phyloP scores from a whole-genome alignment of 2,329 filamentous ascomycete species.

The Penicillium polonicum region DNA sequence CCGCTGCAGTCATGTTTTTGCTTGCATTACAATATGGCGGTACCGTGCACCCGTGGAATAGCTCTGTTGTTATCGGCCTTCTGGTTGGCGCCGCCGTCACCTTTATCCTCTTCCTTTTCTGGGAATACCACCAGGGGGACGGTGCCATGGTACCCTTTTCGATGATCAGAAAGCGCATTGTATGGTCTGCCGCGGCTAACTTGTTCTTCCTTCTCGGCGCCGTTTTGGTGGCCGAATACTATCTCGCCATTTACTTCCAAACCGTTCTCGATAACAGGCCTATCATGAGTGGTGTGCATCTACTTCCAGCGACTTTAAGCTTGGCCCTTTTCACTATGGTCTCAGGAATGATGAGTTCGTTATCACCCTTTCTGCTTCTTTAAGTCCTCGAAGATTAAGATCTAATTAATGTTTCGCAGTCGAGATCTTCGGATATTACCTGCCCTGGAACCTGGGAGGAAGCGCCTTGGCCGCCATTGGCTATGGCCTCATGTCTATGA shows the following conservation, averaged over 20 bases:
- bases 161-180: conserved; percentile 39
- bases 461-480: conserved; percentile 12
- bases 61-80: conserved; percentile 44
- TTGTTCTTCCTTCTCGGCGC: conserved; percentile 18
- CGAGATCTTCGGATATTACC: background rate
- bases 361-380: too few relatives aligned
- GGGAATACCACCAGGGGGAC: conserved; percentile 42
- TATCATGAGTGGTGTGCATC: conserved; percentile 24
- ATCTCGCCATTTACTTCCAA: conserved; percentile 53
- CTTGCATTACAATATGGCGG: conserved; percentile 50
- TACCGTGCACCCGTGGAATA: conserved; percentile 37
- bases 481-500: conserved; percentile 20
- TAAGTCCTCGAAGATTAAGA: too few relatives aligned
- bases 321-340: background rate
- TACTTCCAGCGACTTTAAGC: conserved; percentile 14
- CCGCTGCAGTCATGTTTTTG: conserved; percentile 42
- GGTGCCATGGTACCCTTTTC: conserved; percentile 42
- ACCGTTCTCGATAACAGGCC: conserved; percentile 30
- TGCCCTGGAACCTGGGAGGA: conserved; percentile 16
- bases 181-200: conserved; percentile 20
- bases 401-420: background rate
- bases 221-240: conserved; percentile 36
- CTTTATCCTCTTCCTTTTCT: conserved; percentile 35
- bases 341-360: conserved; percentile 3
- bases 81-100: conserved; percentile 45